Conservation (phyloP, 2,329 filamentous ascomycete species). For the Cladosporium sp. region DNA sequence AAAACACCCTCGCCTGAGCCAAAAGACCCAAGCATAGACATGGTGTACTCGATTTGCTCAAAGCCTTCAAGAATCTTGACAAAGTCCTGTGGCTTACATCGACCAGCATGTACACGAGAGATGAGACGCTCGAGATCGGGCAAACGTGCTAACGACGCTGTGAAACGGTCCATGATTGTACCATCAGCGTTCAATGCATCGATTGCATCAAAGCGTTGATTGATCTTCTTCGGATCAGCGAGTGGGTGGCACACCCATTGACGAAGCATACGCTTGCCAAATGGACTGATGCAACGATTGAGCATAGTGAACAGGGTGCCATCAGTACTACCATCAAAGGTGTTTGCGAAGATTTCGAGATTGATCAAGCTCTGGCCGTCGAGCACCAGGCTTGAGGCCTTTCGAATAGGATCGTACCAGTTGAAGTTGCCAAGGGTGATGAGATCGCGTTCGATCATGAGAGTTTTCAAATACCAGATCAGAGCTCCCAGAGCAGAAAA, state of each 20-base stretch:
- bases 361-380: conserved; percentile 97
- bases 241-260: conserved; percentile 98
- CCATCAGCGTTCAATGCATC: conserved; percentile 86
- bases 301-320: conserved; percentile 89
- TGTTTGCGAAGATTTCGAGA: conserved; percentile 95
- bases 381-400: conserved; percentile 82
- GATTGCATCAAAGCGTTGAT: conserved; percentile 89
- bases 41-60: conserved; percentile 95
- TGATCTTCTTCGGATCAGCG: conserved; percentile 82
- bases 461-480: conserved; percentile 74
- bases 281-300: conserved; percentile 93
- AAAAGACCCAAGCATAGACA: conserved; percentile 73
- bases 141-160: conserved; percentile 82
- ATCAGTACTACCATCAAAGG: conserved; percentile 77
- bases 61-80: conserved; percentile 92
- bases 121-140: conserved; percentile 93
- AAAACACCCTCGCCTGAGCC: conserved; percentile 80
- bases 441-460: conserved; percentile 86
- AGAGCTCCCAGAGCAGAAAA: conserved; percentile 92
- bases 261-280: conserved; percentile 92
- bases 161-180: conserved; percentile 80
- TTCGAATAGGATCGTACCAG: conserved; percentile 90
- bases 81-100: conserved; percentile 90
- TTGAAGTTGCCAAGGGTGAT: conserved; percentile 88
- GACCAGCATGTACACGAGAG: conserved; percentile 87